These are phyloP conservation scores for Terfezia boudieri DNA, from an alignment of 495 filamentous ascomycete genomes.

Conservation along the genomic window DNA sequence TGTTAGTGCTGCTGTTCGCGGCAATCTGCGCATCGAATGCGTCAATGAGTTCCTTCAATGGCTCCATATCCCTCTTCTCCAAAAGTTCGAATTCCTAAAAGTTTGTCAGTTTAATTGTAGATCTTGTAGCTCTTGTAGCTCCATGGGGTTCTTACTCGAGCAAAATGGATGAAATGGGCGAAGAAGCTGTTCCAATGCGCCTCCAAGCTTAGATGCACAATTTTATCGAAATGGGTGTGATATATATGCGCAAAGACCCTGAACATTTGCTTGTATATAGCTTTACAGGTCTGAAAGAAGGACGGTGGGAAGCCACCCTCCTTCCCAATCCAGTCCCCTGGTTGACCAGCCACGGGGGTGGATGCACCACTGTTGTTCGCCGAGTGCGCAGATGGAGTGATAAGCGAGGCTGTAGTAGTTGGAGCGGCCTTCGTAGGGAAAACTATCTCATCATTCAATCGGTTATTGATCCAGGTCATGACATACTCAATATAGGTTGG, in stretches of 20 bases:
- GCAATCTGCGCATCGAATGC: slow-evolving; percentile 22
- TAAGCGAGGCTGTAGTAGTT: slow-evolving; percentile 23
- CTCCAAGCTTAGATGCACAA: slow-evolving; percentile 41
- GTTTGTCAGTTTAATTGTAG: neutral
- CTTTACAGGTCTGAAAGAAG: slow-evolving; percentile 49
- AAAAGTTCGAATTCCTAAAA: slow-evolving; percentile 43
- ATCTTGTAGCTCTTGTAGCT: neutral
- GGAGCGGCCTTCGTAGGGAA: slow-evolving; percentile 40
- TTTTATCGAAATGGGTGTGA: slow-evolving; percentile 41
- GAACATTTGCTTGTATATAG: slow-evolving; percentile 65
- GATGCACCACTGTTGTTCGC: slow-evolving; percentile 2
- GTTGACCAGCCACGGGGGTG: slow-evolving; percentile 3
- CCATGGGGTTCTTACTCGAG: slow-evolving; percentile 8
- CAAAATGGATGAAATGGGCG: slow-evolving; percentile 54
- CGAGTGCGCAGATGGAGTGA: slow-evolving; percentile 24
- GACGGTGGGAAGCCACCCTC: slow-evolving; percentile 49
- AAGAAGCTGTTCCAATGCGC: slow-evolving; percentile 58
- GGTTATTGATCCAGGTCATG: slow-evolving; percentile 52
- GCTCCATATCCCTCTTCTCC: slow-evolving; percentile 48
- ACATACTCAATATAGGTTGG: slow-evolving; percentile 53
- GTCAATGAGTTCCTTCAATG: slow-evolving; percentile 52
- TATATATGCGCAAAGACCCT: slow-evolving; percentile 56
- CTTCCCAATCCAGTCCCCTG: slow-evolving; percentile 44
- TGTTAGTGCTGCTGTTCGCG: neutral
- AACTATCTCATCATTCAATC: slow-evolving; percentile 45